These are phyloP conservation scores for Pisolithus orientalis DNA, from an alignment of 768 basidiomycete species.

Conservation along the genomic window DNA sequence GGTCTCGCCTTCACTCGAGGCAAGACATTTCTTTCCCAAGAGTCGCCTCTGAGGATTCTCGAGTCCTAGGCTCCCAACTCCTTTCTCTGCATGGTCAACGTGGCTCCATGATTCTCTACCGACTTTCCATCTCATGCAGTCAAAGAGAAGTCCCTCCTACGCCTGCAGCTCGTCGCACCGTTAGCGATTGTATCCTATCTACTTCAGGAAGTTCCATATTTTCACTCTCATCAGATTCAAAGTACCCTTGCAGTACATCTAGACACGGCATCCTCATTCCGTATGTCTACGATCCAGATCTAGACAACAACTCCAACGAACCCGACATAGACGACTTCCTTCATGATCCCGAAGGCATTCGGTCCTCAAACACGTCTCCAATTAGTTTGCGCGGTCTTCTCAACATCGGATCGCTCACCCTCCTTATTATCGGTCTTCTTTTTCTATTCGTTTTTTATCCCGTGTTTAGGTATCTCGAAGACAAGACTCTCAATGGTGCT, in stretches of 20 bases:
- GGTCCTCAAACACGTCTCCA: constrained; percentile 14
- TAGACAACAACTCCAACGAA: constrained; percentile 45
- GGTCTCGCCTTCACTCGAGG: constrained; percentile 34
- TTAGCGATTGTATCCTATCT: constrained; percentile 42
- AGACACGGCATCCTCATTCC: constrained; percentile 43
- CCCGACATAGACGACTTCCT: constrained; percentile 72
- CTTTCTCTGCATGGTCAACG: constrained; percentile 22
- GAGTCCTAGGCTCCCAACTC: constrained; percentile 30
- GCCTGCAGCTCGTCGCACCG: constrained; percentile 12
- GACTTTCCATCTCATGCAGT: constrained; percentile 36
- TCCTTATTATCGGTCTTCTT: constrained; percentile 58
- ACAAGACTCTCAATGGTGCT: constrained; percentile 31
- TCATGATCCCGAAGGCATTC: constrained; percentile 50
- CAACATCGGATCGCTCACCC: constrained; percentile 64
- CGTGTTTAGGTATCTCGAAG: constrained; percentile 35
- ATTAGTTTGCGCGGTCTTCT: constrained; percentile 44
- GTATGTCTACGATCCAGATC: constrained; percentile 64
- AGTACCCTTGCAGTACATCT: constrained; percentile 48
- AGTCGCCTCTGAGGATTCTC: constrained; percentile 39
- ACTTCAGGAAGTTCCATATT: constrained; percentile 46
- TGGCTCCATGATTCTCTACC: constrained; percentile 65
- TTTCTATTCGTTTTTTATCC: constrained; percentile 81
- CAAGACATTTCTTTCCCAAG: constrained; percentile 38
- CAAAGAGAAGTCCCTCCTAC: constrained; percentile 15
- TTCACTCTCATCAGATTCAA: constrained; percentile 49